Evolutionary conservation across 2,329 filamentous ascomycete species (phyloP).

Genomic region (Meredithiella fracta): DNA sequence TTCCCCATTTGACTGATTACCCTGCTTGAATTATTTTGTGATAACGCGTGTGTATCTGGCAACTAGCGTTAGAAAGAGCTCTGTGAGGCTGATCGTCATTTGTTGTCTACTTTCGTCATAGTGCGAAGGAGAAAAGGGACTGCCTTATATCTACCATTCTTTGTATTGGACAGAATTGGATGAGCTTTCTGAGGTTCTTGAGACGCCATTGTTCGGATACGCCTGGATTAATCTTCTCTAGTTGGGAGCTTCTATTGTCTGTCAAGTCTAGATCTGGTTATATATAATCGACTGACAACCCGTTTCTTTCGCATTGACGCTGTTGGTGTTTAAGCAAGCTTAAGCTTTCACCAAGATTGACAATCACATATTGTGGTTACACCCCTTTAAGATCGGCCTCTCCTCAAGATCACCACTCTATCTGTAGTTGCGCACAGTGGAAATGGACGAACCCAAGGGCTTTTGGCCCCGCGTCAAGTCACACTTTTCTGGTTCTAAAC

Average conservation of each 20-base stretch:
- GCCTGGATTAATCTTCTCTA: too few species aligned
- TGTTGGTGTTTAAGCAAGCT: too few species aligned
- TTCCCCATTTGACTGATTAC: not conserved
- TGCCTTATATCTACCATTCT: not conserved
- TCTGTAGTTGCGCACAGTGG: not conserved
- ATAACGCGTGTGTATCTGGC: not conserved
- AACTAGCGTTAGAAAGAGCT: not conserved
- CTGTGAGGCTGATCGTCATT: not conserved
- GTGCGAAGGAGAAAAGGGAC: not conserved
- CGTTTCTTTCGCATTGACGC: too few species aligned
- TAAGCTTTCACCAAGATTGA: too few species aligned
- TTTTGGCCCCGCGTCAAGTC: conserved; percentile 29
- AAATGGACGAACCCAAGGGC: conserved; percentile 14
- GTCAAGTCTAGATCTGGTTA: too few species aligned
- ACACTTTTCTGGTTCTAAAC: conserved; percentile 41
- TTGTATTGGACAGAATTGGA: not conserved
- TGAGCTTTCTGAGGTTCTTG: too few species aligned
- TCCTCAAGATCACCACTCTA: not conserved
- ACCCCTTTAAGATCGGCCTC: too few species aligned
- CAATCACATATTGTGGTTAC: too few species aligned
- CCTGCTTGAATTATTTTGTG: not conserved
- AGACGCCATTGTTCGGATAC: too few species aligned
- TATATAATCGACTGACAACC: too few species aligned
- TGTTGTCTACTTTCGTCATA: not conserved
- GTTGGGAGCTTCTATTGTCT: too few species aligned